Conservation (phyloP, 139 green algal species). For the Gonium pectorale region DNA sequence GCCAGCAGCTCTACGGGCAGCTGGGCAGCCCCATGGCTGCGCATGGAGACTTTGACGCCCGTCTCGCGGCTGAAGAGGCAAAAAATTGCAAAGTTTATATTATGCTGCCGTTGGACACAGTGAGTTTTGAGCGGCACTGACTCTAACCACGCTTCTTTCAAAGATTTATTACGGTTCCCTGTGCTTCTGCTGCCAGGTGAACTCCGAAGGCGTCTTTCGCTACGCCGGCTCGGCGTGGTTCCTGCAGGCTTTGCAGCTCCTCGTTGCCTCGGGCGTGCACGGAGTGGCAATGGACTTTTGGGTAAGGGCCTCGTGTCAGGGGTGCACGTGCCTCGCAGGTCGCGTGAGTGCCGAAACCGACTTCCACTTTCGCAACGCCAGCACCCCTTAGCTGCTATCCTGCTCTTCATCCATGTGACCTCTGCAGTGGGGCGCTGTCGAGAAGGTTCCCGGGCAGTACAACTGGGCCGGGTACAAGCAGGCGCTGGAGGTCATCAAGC, state of each 20-base stretch:
- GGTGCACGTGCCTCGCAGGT: no score
- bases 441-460: constrained; percentile 84
- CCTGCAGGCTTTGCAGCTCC: constrained; percentile 68
- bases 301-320: no score
- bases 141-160: no score
- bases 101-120: constrained; percentile 95
- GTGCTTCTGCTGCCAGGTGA: no score
- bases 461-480: constrained; percentile 87
- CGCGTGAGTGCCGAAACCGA: no score
- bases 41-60: neutral
- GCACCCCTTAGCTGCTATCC: no score
- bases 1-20: constrained; percentile 3
- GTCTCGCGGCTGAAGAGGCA: no score
- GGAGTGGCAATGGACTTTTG: constrained; percentile 93
- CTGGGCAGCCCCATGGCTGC: neutral
- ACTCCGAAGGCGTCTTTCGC: constrained; percentile 76
- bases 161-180: no score
- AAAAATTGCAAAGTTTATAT: no score
- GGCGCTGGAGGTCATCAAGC: constrained; percentile 81
- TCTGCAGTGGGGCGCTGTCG: constrained; percentile 90
- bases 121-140: constrained; percentile 48
- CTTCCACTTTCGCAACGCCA: no score
- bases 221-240: constrained; percentile 84
- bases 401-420: no score
- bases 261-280: constrained; percentile 80